Evolutionary conservation across 2,329 filamentous ascomycete genomes (phyloP), one percentile per base, ranked within the genome.

Genomic region (Aureobasidium pullulans): DNA sequence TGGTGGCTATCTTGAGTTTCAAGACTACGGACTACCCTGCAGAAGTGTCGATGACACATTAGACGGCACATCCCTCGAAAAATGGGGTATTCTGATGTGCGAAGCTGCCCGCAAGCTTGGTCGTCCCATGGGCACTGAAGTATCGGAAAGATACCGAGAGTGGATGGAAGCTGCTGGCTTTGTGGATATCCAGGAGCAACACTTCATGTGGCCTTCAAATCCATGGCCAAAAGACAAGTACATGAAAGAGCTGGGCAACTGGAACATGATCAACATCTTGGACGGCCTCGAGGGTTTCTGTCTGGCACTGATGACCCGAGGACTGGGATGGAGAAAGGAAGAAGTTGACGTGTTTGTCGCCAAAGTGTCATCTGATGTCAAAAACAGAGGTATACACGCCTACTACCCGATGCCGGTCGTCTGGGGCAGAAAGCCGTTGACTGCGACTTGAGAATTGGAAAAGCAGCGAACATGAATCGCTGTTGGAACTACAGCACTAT

Each of bases 1-100:
- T 0, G 79, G 78, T 5, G 79, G 79, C 15, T 82, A 75, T 68
- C 66, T 81, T 29, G 80, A 82, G 62, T 67, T 80, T 40, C 77
- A 80, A 63, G 78, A 80, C 60, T 76, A 76, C 66, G 71, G 73
- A 61, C 64, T 78, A 59, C 71, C 68, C 57, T 69, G 72, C 56
- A 70, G 72, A 64, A 71, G 69, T 64, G 64, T 68, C 66, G 71
- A 75, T 64, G 71, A 67, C 54, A 73, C 70, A 1, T 66, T 72
- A 53, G 40, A 66, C 15, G 65, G 63, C 49, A 73, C 71, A 16
- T 65, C 70, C 42, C 62, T 73, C 31, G 62, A 66, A 32, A 61
- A 61, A 39, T 73, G 71, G 71, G 70, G 71, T 57, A 67, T 70
- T 11, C 63, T 70, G 9, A 66, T 75, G 11, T 71, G 69, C 50